These are phyloP conservation scores for Fusarium sp. DNA, from an alignment of 2,329 filamentous ascomycete genomes.

Conservation along the genomic window DNA sequence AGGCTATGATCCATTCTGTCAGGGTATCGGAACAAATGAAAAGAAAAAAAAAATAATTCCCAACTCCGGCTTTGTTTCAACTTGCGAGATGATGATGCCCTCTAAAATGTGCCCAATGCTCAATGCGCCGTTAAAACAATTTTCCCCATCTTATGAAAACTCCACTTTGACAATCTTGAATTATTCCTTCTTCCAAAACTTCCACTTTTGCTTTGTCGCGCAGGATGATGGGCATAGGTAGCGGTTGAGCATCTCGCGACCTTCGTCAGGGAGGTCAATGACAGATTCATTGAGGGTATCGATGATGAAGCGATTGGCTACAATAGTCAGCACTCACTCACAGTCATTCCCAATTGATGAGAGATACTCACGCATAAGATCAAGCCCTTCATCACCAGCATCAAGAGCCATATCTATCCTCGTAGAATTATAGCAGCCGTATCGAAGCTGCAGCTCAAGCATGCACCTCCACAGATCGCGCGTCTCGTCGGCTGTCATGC, in stretches of 20 bases:
- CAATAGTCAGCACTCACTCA: not conserved
- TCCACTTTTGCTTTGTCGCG: constrained; percentile 39
- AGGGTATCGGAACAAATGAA: constrained; percentile 24
- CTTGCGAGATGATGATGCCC: not conserved
- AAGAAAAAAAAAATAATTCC: not conserved
- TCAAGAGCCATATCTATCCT: constrained; percentile 59
- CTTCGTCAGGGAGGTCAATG: constrained; percentile 50
- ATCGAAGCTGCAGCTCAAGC: constrained; percentile 58
- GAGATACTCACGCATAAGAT: constrained; percentile 56
- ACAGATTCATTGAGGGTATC: constrained; percentile 53
- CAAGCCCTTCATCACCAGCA: constrained; percentile 51
- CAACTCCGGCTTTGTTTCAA: constrained; percentile 13
- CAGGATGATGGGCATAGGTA: constrained; percentile 35
- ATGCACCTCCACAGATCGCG: constrained; percentile 59
- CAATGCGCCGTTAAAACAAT: not conserved
- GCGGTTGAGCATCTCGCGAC: constrained; percentile 49
- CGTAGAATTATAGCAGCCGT: constrained; percentile 61
- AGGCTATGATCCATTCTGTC: constrained; percentile 27
- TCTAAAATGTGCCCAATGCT: not conserved
- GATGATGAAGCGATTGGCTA: constrained; percentile 54
- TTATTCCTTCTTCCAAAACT: constrained; percentile 45
- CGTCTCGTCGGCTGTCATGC: constrained; percentile 52
- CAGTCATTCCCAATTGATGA: not conserved
- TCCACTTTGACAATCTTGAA: not conserved
- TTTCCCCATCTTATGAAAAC: not conserved